Evolutionary conservation across 2,329 filamentous ascomycete species (phyloP), one percentile per base, ranked within the genome.

Genomic region (Scedosporium dehoogii): DNA sequence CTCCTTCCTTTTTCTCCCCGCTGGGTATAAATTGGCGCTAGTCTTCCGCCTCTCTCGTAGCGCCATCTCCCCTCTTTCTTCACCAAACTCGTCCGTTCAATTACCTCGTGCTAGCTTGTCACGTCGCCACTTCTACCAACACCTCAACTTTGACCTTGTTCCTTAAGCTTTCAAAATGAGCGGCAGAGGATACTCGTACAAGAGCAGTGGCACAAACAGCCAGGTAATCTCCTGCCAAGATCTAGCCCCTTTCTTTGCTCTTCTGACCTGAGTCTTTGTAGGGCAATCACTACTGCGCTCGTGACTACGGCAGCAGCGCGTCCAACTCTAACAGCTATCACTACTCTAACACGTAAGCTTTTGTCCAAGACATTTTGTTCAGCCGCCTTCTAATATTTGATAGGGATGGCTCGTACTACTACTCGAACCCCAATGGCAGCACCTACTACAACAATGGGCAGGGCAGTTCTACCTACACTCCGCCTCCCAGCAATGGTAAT

Each of bases 321-420:
- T 66, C 78, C 59, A 85, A 86, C 71, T 73, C 74, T 33, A 88
- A 88, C 74, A 74, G 78, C 6, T 87, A 86, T 71, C 86, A 89
- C 70, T 90, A 89, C 71, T 88, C 84, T 60, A 90, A 90, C 77
- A 70, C 63, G 81, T 84, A 70, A 66, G 79, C 71, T n/a, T 62
- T 27, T 9, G 21, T 41, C 33, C 41, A 29, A 29, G 16, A 46
- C 18, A 9, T 16, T 56, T 58, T 38, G 48, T 59, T 18, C 57
- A 44, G 55, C 33, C n/a, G 21, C 9, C 10, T 33, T 27, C 23
- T 41, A 33, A 27, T 48, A n/a, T 44, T 41, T 46, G n/a, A 25
- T 59, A 46, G 81, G 23, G 69, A 89, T 67, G 85, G 86, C 44
- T 88, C 85, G 1, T 90, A 90, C 78, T 89, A 90, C 76, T 90